Evolutionary conservation across 148 eudicot genomes (phyloP).

Genomic region (Fagopyrum homotropicum): DNA sequence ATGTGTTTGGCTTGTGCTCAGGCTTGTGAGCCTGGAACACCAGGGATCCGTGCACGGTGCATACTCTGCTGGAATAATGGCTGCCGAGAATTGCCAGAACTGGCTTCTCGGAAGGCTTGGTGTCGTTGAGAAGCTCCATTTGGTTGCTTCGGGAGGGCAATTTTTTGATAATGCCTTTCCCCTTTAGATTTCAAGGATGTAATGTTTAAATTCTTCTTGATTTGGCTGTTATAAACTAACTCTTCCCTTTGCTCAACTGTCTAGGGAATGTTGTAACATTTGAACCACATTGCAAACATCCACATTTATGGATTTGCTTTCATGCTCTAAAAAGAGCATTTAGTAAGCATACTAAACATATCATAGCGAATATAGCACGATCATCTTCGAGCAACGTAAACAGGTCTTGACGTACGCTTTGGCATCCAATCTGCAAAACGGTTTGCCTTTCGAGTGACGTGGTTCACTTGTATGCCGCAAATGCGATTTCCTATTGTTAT

Average conservation of each 20-base stretch:
- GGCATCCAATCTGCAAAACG: no score
- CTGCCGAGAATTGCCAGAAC: conserved; percentile 70
- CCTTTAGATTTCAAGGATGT: conserved; percentile 89
- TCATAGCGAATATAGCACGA: no score
- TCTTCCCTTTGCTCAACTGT: not conserved
- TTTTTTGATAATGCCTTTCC: conserved; percentile 51
- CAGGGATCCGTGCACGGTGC: conserved; percentile 99
- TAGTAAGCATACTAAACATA: no score
- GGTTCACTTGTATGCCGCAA: no score
- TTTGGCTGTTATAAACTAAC: not conserved
- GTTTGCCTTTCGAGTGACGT: no score
- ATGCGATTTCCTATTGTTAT: no score
- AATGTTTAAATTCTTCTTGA: conserved; percentile 9
- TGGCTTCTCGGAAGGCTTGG: conserved; percentile 52
- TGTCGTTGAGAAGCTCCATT: conserved; percentile 41
- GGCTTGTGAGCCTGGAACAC: conserved; percentile 84
- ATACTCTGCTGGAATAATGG: conserved; percentile 74
- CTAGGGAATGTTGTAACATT: no score
- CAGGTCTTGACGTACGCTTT: no score
- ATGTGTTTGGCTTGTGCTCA: conserved; percentile 19
- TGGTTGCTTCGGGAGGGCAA: conserved; percentile 39
- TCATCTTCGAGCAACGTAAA: no score
- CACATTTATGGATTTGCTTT: no score
- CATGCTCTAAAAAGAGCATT: no score
- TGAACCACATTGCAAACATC: no score